A percentile compares a stretch with the other conserved stretches of the same genome.
Evolutionary conservation across 805 yeast species (phyloP).

Genomic region (Wickerhamomyces ciferrii): DNA sequence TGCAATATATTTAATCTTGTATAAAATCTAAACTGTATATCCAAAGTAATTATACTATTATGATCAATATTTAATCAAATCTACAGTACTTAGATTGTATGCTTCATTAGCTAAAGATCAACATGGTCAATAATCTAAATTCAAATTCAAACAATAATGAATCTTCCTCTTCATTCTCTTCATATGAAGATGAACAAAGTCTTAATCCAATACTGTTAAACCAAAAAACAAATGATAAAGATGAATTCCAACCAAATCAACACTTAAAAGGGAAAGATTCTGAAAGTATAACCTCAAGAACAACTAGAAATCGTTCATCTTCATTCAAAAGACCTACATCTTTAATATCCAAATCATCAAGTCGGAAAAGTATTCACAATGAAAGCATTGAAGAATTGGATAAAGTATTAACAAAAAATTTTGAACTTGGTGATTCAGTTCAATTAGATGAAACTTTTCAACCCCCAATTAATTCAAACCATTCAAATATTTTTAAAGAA

Average conservation of each 20-base stretch:
- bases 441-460: not conserved
- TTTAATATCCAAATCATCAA: not conserved
- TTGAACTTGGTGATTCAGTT: not conserved
- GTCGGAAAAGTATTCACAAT: not conserved
- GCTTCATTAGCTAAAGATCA: too few relatives aligned
- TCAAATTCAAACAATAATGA: too few relatives aligned
- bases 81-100: too few relatives aligned
- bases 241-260: too few relatives aligned
- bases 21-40: too few relatives aligned
- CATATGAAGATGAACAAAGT: too few relatives aligned
- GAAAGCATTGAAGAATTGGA: not conserved
- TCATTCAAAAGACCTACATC: not conserved
- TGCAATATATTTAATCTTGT: too few relatives aligned
- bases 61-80: too few relatives aligned
- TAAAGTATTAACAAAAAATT: not conserved
- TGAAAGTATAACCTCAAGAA: not conserved
- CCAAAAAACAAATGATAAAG: not conserved
- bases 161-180: too few relatives aligned
- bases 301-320: not conserved
- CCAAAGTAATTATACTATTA: too few relatives aligned
- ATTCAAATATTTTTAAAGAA: not conserved
- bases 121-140: too few relatives aligned
- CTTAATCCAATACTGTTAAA: not conserved
- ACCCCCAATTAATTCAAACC: too few relatives aligned
- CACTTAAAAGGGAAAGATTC: not conserved